Percentiles rank a stretch among this genome's conserved stretches.
phyloP scores from a whole-genome alignment of 495 filamentous ascomycete genomes.

The Achaetomiella virescens region DNA sequence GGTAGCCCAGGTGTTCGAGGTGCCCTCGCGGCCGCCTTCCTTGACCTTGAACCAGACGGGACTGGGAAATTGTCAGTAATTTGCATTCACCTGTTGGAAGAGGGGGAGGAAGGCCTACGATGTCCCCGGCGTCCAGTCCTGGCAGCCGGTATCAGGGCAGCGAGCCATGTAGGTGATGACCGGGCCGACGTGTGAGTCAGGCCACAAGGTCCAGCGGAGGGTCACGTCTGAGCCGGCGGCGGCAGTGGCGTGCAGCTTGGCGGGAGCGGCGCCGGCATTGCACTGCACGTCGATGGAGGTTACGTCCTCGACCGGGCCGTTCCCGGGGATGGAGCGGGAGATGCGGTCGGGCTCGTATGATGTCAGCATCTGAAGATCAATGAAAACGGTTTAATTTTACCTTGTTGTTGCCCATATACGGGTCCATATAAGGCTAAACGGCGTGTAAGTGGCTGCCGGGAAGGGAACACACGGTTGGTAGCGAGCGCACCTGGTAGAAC shows the following conservation, averaged over 20 bases:
- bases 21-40: constrained; percentile 48
- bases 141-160: constrained; percentile 55
- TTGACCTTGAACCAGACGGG: constrained; percentile 60
- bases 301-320: constrained; percentile 46
- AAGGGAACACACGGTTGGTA: not conserved
- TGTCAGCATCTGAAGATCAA: not conserved
- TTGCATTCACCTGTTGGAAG: not conserved
- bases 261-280: constrained; percentile 44
- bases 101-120: constrained; percentile 21
- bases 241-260: constrained; percentile 45
- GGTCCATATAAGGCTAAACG: constrained; percentile 40
- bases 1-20: constrained; percentile 28
- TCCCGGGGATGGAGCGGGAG: constrained; percentile 44
- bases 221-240: constrained; percentile 51
- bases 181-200: constrained; percentile 55
- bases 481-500: constrained; percentile 20
- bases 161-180: constrained; percentile 62
- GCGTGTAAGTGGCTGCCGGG: not conserved
- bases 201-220: constrained; percentile 61
- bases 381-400: not conserved
- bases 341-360: constrained; percentile 32
- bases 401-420: constrained; percentile 36
- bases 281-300: constrained; percentile 44
- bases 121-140: constrained; percentile 44
- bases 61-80: not conserved